phyloP scores from a whole-genome alignment of 163 green algal species.

The Chlorella variabilis region DNA sequence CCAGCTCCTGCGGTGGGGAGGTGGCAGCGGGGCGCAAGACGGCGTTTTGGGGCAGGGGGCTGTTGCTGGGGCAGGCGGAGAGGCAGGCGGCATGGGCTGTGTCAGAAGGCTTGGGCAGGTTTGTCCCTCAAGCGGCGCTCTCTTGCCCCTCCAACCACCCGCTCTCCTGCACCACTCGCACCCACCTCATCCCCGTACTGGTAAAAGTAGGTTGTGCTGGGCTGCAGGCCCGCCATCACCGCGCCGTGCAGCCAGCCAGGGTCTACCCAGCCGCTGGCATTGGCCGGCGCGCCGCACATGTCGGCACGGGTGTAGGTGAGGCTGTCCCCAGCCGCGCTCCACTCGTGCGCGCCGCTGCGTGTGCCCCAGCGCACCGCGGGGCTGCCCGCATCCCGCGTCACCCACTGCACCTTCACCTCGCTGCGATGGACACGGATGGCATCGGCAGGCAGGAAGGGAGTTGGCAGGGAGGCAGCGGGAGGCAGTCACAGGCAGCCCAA shows the following conservation, averaged over 20 bases:
- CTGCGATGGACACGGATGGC: slow-evolving; percentile 23
- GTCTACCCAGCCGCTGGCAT: slow-evolving; percentile 40
- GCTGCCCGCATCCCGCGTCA: slow-evolving; percentile 44
- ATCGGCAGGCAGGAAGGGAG: background rate
- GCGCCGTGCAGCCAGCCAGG: slow-evolving; percentile 40
- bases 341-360: background rate
- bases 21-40: too few species aligned
- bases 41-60: too few species aligned
- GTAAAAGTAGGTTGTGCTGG: slow-evolving; percentile 23
- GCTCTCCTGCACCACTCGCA: background rate
- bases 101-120: too few species aligned
- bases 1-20: slow-evolving; percentile 29
- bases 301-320: slow-evolving; percentile 30
- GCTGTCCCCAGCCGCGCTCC: slow-evolving; percentile 22
- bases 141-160: background rate
- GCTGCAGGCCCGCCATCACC: slow-evolving; percentile 32
- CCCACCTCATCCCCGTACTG: slow-evolving; percentile 20
- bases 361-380: slow-evolving; percentile 46
- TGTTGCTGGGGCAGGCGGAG: too few species aligned
- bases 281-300: slow-evolving; percentile 44
- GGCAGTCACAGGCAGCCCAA: background rate
- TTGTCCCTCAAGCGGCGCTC: background rate
- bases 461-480: background rate
- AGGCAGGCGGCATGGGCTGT: too few species aligned
- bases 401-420: slow-evolving; percentile 62